Evolutionary conservation across 352 stramenopile species (phyloP), one percentile per base, ranked within the genome.

Genomic region (Pythium utonaiense): DNA sequence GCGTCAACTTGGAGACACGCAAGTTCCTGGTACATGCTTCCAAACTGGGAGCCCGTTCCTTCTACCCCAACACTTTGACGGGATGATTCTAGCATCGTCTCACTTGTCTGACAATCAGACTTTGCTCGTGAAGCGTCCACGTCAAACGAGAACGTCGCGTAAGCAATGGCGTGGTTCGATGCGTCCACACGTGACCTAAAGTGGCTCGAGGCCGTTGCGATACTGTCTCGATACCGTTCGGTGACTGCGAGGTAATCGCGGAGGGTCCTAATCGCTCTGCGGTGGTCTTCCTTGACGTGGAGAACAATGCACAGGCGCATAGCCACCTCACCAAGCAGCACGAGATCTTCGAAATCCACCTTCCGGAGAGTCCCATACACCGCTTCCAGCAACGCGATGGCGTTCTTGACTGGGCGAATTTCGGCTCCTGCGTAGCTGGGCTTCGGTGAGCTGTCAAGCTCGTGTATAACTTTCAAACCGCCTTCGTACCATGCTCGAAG

Each of bases 1-100:
- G 84, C 52, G 41, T 91, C 81, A 0, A 71, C 69, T 65, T 91
- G 76, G 6, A 83, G 38, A 31, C 81, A 88, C 17, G 59, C 72
- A n/a, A 89, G 53, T 25, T 89, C 77, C 53, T 89, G 74, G n/a
- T 70, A 49, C 1, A 80, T 12, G 10, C 68, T 52, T 17, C 79
- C 81, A 22, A 83, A 74, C 42, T 88, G 78, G 3, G 77, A 82
- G 0, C 81, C 78, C 13, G 79, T 85, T 9, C 78, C 78, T 25
- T 68, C 34, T 28, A 91, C 69, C 6, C 79, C 74, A 17, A 89
- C 69, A 5, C 16, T 13, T 17, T 76, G 60, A 33, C 77, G 70
- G 17, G 56, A 64, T 3, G 27, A 59, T 7, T 30, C 16, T 6
- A 31, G 17, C 8, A 1, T 3, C 10, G 36, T 19, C 13, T 64